Conservation (phyloP, 2,329 filamentous ascomycete genomes). For the Aphanoascus verrucosus region DNA sequence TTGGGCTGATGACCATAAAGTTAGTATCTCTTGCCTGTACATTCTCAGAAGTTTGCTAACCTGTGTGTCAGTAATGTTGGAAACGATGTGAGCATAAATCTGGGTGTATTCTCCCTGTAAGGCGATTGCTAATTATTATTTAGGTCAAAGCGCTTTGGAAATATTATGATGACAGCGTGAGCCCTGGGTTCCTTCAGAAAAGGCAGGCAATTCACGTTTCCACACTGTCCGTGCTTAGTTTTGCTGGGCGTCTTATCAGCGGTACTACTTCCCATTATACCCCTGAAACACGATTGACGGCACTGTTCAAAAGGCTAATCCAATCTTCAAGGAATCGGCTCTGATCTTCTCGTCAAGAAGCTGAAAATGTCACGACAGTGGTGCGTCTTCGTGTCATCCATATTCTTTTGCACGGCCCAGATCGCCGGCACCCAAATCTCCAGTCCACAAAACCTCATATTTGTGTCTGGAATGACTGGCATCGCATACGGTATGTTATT, state of each 20-base stretch:
- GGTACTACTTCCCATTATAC: constrained; percentile 39
- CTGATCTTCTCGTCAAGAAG: constrained; percentile 76
- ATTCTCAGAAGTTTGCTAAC: constrained; percentile 23
- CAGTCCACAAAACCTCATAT: constrained; percentile 64
- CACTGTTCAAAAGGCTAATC: constrained; percentile 13
- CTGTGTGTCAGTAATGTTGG: constrained; percentile 67
- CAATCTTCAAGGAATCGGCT: constrained; percentile 58
- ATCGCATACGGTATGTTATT: constrained; percentile 89
- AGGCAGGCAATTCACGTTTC: constrained; percentile 88
- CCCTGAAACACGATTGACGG: constrained; percentile 16
- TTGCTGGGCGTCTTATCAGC: constrained; percentile 66
- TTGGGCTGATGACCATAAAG: constrained; percentile 99
- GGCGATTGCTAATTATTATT: constrained; percentile 10
- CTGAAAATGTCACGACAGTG: constrained; percentile 74
- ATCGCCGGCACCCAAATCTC: constrained; percentile 61
- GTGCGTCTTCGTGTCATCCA: constrained; percentile 70
- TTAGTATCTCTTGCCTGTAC: constrained; percentile 38
- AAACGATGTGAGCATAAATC: constrained; percentile 51
- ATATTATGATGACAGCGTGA: constrained; percentile 63
- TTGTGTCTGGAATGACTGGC: constrained; percentile 75
- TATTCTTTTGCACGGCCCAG: constrained; percentile 71
- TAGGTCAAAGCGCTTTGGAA: constrained; percentile 72
- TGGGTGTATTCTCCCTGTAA: background rate
- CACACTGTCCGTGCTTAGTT: constrained; percentile 81
- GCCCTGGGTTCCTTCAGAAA: constrained; percentile 63